Base-by-base conservation (phyloP, 441 rosid species). In the Oxalis stricta region DNA sequence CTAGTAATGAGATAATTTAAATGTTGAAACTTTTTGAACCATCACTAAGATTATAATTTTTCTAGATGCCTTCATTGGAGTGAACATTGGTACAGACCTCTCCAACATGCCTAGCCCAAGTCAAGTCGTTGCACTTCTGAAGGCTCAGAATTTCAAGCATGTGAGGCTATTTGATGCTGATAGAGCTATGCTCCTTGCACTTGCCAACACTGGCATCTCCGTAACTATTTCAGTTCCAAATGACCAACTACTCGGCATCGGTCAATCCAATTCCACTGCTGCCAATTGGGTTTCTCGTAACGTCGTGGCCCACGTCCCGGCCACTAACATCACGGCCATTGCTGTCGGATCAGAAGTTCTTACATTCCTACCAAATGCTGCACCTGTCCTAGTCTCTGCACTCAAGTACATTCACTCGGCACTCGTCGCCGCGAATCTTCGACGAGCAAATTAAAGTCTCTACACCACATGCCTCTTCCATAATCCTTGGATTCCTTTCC, bases 241-340 rank as follows among this genome's bases (percentile, higher is more conserved):
- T 49, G 91, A 88, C 13, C 84, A 82, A 62, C 79, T 88, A 41
- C 91, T 88, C 18, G 97, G 91, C 33, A 84, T 88, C 32, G 94
- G 97, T 58, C 91, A 84, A 53, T 88, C 97, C 42, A 88, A 88
- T 67, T 84, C 88, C 35, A 84, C 95, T 1, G 95, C 97, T 37
- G 97, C 88, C n/a, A 82, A 84, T 46, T 88, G 97, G 97, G 84
- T 88, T 47, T 63, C 85, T 10, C 83, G 85, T 26, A 82, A 82
- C 61, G 72, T 88, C 8, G 59, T 80, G n/a, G 77, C 91, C 26
- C 82, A 88, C 46, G 79, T 75, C 56, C 97, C 97, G 7, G 77
- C 85, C 7, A 82, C 97, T 58, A 84, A 82, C 70, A 88, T 88
- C 52, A 84, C 97, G 2, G 41, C 77, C 11, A 75, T 88, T 3